Evolutionary conservation across 257 asterid genomes (phyloP).

Genomic region (Scutellaria baicalensis): DNA sequence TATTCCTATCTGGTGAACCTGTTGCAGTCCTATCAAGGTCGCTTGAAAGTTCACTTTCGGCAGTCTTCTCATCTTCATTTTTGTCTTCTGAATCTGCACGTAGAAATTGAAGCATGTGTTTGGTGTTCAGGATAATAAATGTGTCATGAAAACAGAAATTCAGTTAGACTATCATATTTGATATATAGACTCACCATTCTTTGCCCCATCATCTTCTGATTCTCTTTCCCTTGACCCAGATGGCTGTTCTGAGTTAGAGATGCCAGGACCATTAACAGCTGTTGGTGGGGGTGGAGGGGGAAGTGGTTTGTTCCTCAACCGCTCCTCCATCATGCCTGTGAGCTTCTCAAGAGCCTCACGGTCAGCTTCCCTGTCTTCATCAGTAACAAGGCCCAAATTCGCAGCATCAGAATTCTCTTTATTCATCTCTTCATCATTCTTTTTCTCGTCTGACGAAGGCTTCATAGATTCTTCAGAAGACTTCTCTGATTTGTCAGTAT

Average conservation of each 20-base stretch:
- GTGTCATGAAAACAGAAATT: background rate
- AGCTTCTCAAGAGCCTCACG: constrained; percentile 64
- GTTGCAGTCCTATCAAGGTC: constrained; percentile 66
- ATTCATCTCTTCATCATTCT: constrained; percentile 34
- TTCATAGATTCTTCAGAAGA: constrained; percentile 35
- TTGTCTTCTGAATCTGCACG: constrained; percentile 57
- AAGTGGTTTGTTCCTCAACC: constrained; percentile 74
- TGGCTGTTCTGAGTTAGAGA: constrained; percentile 54
- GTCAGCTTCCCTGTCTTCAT: constrained; percentile 73
- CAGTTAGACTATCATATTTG: background rate
- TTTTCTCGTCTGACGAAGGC: constrained; percentile 47
- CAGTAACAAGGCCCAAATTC: constrained; percentile 72
- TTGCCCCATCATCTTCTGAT: constrained; percentile 42
- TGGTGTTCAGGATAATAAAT: background rate
- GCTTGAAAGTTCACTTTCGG: constrained; percentile 55
- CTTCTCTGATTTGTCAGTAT: constrained; percentile 33
- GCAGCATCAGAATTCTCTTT: constrained; percentile 50
- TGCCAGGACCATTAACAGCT: constrained; percentile 43
- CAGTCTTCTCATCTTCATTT: constrained; percentile 63
- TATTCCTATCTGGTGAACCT: constrained; percentile 75
- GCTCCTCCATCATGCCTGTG: constrained; percentile 74
- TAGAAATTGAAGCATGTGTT: constrained; percentile 18
- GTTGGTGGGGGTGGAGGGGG: constrained; percentile 82
- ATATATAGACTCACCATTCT: constrained; percentile 35
- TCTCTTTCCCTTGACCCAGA: constrained; percentile 63